Evolutionary conservation across 306 rosid genomes (phyloP), one percentile per base, ranked within the genome.

Genomic region (Quercus ilex): DNA sequence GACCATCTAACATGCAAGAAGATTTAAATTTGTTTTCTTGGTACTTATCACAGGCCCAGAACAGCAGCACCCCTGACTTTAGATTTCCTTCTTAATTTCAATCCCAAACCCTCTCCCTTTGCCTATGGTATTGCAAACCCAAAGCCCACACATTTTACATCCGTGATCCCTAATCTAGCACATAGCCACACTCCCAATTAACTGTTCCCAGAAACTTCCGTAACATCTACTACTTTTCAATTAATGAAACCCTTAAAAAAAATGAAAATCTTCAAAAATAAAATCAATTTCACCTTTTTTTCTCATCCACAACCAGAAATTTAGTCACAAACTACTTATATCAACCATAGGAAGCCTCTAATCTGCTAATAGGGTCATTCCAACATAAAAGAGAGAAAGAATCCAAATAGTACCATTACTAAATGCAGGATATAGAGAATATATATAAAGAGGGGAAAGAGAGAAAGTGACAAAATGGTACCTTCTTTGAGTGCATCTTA

Each of bases 401-500:
- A 28, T 28, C n/a, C 19, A 30, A 59, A 62, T 26, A 0, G 43
- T 15, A 17, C 13, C 46, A 6, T 30, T 21, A 20, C 18, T 31
- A 28, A 28, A 15, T 64, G 23, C 46, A 64, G 21, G 21, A 64
- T 6, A 64, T 17, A 64, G 31, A 12, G 25, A 63, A 75, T 67
- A 26, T 64, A 82, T 41, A 31, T 51, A 9, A 55, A 74, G 71
- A 62, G 35, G 75, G 30, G 12, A n/a, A 69, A 11, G 28, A 23
- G 19, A 68, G 56, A 6, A 25, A 41, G 12, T 58, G 4, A 0
- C 52, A 52, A 4, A 30, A 35, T 20, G 6, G 19, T 79, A 93
- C 98, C 96, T 91, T 86, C 98, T 88, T 81, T 94, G 98, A 21
- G 96, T 92, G 84, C 98, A 94, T 67, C 98, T 84, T 84, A 94